These are phyloP conservation scores for Millerozyma miso DNA, from an alignment of 805 yeast species.

Conservation along the genomic window DNA sequence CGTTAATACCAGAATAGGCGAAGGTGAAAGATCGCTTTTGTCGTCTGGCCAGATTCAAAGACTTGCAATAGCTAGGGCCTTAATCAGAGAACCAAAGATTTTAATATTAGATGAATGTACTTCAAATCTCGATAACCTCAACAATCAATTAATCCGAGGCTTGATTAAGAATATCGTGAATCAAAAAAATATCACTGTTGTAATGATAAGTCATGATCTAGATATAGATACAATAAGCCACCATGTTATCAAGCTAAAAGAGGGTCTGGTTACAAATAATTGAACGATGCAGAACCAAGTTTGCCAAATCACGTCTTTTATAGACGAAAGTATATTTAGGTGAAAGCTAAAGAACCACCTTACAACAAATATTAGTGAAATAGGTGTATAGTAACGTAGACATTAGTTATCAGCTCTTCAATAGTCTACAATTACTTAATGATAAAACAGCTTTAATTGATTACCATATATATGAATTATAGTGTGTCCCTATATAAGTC, in stretches of 20 bases:
- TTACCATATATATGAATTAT: too few relatives aligned
- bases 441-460: too few relatives aligned
- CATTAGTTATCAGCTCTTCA: too few relatives aligned
- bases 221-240: not conserved
- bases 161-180: conserved; percentile 39
- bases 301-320: conserved; percentile 48
- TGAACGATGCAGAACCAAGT: conserved; percentile 10
- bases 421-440: too few relatives aligned
- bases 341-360: too few relatives aligned
- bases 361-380: too few relatives aligned
- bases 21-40: conserved; percentile 38
- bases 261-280: not conserved
- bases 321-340: conserved; percentile 45
- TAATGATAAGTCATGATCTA: conserved; percentile 70
- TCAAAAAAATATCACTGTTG: conserved; percentile 30
- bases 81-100: conserved; percentile 60
- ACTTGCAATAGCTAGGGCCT: conserved; percentile 76
- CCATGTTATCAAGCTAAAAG: not conserved
- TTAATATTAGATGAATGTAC: conserved; percentile 88
- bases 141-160: conserved; percentile 45
- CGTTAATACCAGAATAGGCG: conserved; percentile 52
- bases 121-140: conserved; percentile 73
- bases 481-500: too few relatives aligned
- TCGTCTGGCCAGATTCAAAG: conserved; percentile 94
- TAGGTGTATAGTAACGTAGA: too few relatives aligned